These are phyloP conservation scores for Lathyrus aphaca DNA, from an alignment of 306 rosid genomes.

Conservation along the genomic window DNA sequence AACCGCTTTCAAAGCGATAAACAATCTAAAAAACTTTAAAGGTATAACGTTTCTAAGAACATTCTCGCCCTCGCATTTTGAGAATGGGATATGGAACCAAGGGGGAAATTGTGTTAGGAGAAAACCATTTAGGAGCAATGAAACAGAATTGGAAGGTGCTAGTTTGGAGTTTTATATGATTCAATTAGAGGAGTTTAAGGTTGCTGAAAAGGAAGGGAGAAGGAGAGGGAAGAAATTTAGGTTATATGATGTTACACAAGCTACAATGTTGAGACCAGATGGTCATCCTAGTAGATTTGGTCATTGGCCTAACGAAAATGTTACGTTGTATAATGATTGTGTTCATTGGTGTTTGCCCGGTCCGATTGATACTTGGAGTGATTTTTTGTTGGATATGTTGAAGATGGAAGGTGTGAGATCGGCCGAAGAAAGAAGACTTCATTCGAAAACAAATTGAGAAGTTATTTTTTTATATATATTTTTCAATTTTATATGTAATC, in stretches of 20 bases:
- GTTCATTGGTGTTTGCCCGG: slow-evolving; percentile 96
- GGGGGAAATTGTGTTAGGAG: slow-evolving; percentile 83
- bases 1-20: slow-evolving; percentile 69
- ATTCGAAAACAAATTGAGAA: slow-evolving; percentile 39
- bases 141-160: slow-evolving; percentile 59
- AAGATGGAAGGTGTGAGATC: slow-evolving; percentile 78
- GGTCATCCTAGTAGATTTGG: slow-evolving; percentile 91
- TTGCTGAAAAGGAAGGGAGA: slow-evolving; percentile 64
- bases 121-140: slow-evolving; percentile 70
- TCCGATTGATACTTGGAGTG: slow-evolving; percentile 82
- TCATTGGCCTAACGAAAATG: slow-evolving; percentile 79
- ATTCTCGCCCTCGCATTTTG: slow-evolving; percentile 84
- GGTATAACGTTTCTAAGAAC: slow-evolving; percentile 73
- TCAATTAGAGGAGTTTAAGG: slow-evolving; percentile 73
- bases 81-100: slow-evolving; percentile 74
- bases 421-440: slow-evolving; percentile 60
- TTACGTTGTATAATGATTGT: slow-evolving; percentile 79
- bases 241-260: slow-evolving; percentile 69
- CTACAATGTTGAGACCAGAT: slow-evolving; percentile 75
- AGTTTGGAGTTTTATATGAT: slow-evolving; percentile 73
- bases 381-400: slow-evolving; percentile 72
- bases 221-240: slow-evolving; percentile 62
- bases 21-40: slow-evolving; percentile 53
- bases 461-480: slow-evolving; percentile 3
- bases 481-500: not conserved